Evolutionary conservation across 371 early-diverging fungal genomes (phyloP).

Genomic region (Entomophthora muscae): DNA sequence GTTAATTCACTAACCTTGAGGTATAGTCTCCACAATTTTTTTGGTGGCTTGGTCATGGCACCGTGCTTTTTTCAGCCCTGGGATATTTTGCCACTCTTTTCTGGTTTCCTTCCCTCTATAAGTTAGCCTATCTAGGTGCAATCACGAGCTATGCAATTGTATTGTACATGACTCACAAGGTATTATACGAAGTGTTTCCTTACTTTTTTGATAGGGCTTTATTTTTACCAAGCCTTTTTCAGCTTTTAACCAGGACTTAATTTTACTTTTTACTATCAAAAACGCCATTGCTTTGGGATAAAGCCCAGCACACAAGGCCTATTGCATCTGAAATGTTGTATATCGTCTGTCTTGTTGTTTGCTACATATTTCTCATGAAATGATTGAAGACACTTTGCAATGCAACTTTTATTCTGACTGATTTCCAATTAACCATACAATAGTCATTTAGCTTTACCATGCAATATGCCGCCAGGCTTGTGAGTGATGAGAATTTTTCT

Average conservation of each 20-base stretch:
- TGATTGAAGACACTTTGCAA: too few species aligned
- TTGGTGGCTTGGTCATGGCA: conserved; percentile 1
- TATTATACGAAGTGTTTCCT: neutral
- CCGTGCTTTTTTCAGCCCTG: neutral
- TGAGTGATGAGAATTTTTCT: neutral
- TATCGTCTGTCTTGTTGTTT: too few species aligned
- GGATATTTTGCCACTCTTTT: neutral
- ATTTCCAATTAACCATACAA: too few species aligned
- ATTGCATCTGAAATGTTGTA: too few species aligned
- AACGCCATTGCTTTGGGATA: too few species aligned
- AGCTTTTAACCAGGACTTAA: too few species aligned
- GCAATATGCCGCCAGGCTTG: neutral
- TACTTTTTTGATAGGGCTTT: neutral
- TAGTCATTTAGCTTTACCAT: neutral
- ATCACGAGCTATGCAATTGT: neutral
- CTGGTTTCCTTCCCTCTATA: neutral
- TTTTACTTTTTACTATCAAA: too few species aligned
- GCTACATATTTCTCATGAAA: too few species aligned
- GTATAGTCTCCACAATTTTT: conserved; percentile 1
- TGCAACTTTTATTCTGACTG: too few species aligned
- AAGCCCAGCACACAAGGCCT: too few species aligned
- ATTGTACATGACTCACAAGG: neutral
- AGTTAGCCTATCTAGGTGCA: neutral
- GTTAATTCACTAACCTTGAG: neutral
- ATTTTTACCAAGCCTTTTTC: too few species aligned